These are phyloP conservation scores for Gardenia jasminoides DNA, from an alignment of 257 asterid genomes.

Conservation along the genomic window DNA sequence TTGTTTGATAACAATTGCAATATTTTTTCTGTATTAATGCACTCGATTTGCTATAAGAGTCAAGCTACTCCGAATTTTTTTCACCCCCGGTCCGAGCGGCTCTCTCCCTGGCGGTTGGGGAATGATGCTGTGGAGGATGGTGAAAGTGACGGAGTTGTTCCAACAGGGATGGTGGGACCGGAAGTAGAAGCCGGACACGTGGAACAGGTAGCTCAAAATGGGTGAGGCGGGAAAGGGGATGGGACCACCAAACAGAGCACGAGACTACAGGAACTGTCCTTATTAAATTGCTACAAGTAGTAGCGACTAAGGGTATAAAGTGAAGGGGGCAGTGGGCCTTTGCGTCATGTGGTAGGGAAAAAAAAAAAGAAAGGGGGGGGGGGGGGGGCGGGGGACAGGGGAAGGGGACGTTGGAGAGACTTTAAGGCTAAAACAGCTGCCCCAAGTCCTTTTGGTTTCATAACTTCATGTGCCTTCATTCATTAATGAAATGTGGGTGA, in stretches of 20 bases:
- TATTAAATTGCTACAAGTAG: neutral
- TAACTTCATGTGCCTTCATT: conserved; percentile 54
- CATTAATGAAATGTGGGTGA: conserved; percentile 53
- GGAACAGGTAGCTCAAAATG: conserved; percentile 19
- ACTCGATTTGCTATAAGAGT: too few relatives aligned
- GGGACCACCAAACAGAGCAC: conserved; percentile 21
- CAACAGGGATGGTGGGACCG: neutral
- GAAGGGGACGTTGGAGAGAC: conserved; percentile 30
- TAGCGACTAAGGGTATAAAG: neutral
- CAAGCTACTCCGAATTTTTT: too few relatives aligned
- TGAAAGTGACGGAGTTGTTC: neutral
- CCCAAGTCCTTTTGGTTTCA: neutral
- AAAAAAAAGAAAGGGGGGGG: too few relatives aligned
- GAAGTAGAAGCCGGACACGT: conserved; percentile 3
- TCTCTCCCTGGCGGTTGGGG: too few relatives aligned
- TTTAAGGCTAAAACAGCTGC: conserved; percentile 38
- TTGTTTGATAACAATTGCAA: too few relatives aligned
- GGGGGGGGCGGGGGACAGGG: neutral
- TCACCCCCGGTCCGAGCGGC: too few relatives aligned
- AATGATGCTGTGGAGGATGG: neutral
- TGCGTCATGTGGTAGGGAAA: too few relatives aligned
- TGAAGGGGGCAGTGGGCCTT: neutral
- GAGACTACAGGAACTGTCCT: conserved; percentile 23
- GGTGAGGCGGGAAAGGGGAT: conserved; percentile 47
- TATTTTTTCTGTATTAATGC: too few relatives aligned